Conservation (phyloP, 139 green algal species). For the Chloropicon primus region DNA sequence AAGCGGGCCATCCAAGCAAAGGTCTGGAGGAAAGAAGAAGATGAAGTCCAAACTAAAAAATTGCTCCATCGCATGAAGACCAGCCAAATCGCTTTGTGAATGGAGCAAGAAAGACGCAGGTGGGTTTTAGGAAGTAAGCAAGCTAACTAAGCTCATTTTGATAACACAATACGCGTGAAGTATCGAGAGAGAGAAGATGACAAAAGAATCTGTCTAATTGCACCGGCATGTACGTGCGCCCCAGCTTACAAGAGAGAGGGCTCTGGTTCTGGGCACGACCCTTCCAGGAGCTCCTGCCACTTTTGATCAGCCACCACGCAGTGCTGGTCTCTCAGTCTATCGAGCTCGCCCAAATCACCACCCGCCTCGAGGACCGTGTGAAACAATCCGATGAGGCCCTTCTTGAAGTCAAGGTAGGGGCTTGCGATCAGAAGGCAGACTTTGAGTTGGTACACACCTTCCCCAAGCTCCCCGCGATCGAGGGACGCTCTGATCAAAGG, state of each 20-base stretch:
- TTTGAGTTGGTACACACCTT: not conserved
- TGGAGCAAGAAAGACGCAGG: too few relatives aligned
- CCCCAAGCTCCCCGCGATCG: not conserved
- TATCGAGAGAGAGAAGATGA: not conserved
- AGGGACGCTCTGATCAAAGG: not conserved
- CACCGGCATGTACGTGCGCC: too few relatives aligned
- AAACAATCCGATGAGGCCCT: not conserved
- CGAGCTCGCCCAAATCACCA: not conserved
- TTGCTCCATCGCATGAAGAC: not conserved
- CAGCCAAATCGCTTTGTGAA: too few relatives aligned
- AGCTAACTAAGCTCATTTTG: not conserved
- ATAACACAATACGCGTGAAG: not conserved
- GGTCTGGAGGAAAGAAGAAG: conserved; percentile 15
- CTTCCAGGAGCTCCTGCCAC: too few relatives aligned
- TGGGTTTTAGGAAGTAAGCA: too few relatives aligned
- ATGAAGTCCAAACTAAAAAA: conserved; percentile 2
- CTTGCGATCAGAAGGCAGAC: not conserved
- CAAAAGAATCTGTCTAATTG: not conserved
- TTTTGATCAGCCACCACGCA: not conserved
- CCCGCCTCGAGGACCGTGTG: not conserved
- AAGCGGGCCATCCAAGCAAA: conserved; percentile 4
- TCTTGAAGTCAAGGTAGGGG: not conserved
- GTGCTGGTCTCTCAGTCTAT: not conserved
- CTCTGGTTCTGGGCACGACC: too few relatives aligned
- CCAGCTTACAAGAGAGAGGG: too few relatives aligned